A percentile compares a stretch with the other conserved stretches of the same genome.
Evolutionary conservation across 495 filamentous ascomycete species (phyloP).

Genomic region (Clavariopsis aquatica): DNA sequence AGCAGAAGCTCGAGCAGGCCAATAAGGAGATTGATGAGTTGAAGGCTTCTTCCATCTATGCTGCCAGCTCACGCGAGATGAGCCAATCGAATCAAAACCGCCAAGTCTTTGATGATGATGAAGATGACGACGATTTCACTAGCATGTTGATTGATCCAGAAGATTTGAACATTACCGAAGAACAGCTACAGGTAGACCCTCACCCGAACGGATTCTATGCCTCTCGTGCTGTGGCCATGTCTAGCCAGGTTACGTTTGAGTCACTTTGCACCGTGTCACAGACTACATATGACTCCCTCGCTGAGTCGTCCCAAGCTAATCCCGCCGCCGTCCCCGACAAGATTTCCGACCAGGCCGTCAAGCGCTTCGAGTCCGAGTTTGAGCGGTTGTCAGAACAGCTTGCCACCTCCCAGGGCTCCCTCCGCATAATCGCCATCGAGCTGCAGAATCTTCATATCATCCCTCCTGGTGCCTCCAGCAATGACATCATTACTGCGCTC

Average conservation of each 20-base stretch:
- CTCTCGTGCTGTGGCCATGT: neutral
- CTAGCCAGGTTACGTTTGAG: slow-evolving; percentile 22
- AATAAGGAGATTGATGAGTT: slow-evolving; percentile 30
- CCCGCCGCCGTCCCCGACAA: slow-evolving; percentile 28
- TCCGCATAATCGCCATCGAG: slow-evolving; percentile 41
- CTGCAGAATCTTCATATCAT: slow-evolving; percentile 42
- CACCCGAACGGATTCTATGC: slow-evolving; percentile 26
- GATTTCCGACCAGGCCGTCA: slow-evolving; percentile 37
- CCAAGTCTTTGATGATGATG: slow-evolving; percentile 14
- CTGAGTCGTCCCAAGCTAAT: slow-evolving; percentile 18
- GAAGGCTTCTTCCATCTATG: slow-evolving; percentile 15
- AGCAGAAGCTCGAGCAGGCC: slow-evolving; percentile 34
- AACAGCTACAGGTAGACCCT: slow-evolving; percentile 18
- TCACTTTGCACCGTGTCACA: slow-evolving; percentile 13
- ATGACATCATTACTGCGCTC: slow-evolving; percentile 38
- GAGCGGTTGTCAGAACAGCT: slow-evolving; percentile 26
- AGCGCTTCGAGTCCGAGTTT: slow-evolving; percentile 40
- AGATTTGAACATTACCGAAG: slow-evolving; percentile 34
- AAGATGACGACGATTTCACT: slow-evolving; percentile 29
- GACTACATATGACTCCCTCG: slow-evolving; percentile 18
- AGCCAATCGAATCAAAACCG: slow-evolving; percentile 2
- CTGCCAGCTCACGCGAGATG: neutral
- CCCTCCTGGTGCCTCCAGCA: slow-evolving; percentile 11
- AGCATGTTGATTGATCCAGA: slow-evolving; percentile 37
- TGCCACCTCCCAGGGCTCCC: slow-evolving; percentile 24